phyloP scores from a whole-genome alignment of 1,284 basidiomycete genomes.

The Pseudozyma tsukubaensis region DNA sequence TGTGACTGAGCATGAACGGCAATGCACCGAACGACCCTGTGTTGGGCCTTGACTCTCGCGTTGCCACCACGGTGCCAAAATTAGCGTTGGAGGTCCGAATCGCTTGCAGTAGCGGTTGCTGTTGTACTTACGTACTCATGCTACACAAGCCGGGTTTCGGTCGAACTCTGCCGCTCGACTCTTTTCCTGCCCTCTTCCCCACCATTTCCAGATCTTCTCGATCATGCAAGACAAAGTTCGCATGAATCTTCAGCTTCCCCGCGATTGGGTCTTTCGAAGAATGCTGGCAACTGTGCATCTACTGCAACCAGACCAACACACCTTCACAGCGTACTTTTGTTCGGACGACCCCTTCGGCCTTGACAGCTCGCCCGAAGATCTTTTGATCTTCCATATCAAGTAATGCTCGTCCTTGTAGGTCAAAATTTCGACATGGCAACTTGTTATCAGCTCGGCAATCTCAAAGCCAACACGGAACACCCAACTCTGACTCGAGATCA shows the following conservation, averaged over 20 bases:
- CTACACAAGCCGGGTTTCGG: constrained; percentile 8
- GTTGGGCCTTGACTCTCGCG: not conserved
- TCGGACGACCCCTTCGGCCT: constrained; percentile 7
- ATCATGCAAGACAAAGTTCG: not conserved
- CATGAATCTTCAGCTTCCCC: not conserved
- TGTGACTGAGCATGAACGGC: not conserved
- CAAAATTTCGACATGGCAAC: no score
- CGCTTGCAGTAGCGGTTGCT: not conserved
- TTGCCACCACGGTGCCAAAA: not conserved
- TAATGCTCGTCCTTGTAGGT: not conserved
- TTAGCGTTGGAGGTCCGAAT: constrained; percentile 9
- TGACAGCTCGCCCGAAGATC: constrained; percentile 3
- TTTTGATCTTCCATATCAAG: constrained; percentile 14
- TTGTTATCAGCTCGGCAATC: no score
- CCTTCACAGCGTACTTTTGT: no score
- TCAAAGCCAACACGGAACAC: no score
- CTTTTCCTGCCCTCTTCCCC: not conserved
- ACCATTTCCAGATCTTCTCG: not conserved
- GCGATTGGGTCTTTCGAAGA: not conserved
- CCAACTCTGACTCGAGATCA: no score
- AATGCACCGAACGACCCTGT: not conserved
- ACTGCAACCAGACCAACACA: not conserved
- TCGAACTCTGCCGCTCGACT: constrained; percentile 8
- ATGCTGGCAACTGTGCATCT: not conserved
- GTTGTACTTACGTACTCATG: constrained; percentile 1